Evolutionary conservation across 306 rosid species (phyloP), one percentile per base, ranked within the genome.

Genomic region (Dalbergia cochinchinensis): DNA sequence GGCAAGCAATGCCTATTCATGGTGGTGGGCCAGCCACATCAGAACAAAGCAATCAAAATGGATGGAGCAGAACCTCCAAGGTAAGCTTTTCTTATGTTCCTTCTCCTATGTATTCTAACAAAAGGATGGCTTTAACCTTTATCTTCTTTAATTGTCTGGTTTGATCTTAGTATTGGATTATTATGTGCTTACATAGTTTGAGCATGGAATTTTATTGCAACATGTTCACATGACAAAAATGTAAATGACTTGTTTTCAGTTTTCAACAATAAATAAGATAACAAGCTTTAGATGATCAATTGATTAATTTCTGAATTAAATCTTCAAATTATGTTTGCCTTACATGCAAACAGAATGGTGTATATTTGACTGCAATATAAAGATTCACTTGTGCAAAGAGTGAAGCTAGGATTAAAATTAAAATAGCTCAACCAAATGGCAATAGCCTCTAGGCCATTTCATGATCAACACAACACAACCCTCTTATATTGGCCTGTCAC

Each of bases 21-120:
- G 98, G 98, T 94, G 98, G 98, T 91, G 94, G 97, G 97, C 98
- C 4, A 90, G 98, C 85, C 98, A 94, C 86, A 88, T 94, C 89
- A 86, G 98, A 75, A 94, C 98, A 71, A 94, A 94, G 87, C 98
- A 94, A 83, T 94, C 98, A 58, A 94, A 94, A 94, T 94, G 98
- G 98, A 83, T 94, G 74, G 98, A 94, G 61, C 94, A 91, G 61
- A 94, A 87, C 84, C 98, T 94, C 79, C 92, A 84, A 86, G 98
- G 98, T 93, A 2, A 79, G 69, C 9, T 55, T 67, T 67, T 67
- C 22, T 50, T 12, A 39, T 68, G 50, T 70, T 53, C 65, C 48
- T 47, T 15, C 48, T 45, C 51, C 11, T 31, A 22, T 42, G 2
- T 42, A 42, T 42, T 42, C 9, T 5, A 42, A 42, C 11, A 42